A percentile compares a stretch with the other conserved stretches of the same genome.
phyloP scores from a whole-genome alignment of 305 asterid species.

The Solanum aculeatissimum region DNA sequence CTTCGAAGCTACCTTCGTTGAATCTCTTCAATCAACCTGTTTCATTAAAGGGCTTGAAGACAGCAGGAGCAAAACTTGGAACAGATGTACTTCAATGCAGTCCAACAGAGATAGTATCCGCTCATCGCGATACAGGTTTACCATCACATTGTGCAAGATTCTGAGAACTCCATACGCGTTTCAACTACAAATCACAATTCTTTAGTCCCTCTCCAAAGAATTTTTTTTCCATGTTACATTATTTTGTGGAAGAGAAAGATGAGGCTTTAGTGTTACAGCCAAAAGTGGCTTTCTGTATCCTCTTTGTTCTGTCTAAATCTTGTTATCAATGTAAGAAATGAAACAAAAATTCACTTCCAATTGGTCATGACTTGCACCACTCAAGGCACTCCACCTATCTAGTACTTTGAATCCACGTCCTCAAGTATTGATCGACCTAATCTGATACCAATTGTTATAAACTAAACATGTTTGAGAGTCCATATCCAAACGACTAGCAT shows the following conservation, averaged over 20 bases:
- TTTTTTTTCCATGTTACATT: neutral
- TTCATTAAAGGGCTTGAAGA: conserved; percentile 73
- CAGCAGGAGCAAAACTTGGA: conserved; percentile 75
- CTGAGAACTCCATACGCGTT: conserved; percentile 10
- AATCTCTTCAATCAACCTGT: conserved; percentile 83
- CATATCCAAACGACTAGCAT: neutral
- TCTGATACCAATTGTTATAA: neutral
- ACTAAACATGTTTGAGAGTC: neutral
- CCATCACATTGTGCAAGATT: conserved; percentile 75
- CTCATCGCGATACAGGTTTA: conserved; percentile 51
- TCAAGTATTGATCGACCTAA: neutral
- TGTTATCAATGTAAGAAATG: neutral
- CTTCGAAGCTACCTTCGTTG: conserved; percentile 68
- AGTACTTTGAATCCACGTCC: too few relatives aligned
- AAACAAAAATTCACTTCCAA: neutral
- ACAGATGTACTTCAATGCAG: conserved; percentile 69
- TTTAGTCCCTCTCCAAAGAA: neutral
- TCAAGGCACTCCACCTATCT: neutral
- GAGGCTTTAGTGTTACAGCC: neutral
- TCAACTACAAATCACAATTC: neutral
- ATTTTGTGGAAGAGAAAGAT: neutral
- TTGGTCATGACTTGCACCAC: neutral
- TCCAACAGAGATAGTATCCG: conserved; percentile 37
- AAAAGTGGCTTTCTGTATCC: neutral
- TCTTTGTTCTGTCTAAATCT: neutral